Evolutionary conservation across 2,329 filamentous ascomycete species (phyloP), one percentile per base, ranked within the genome.

Genomic region (Botrytis byssoidea): DNA sequence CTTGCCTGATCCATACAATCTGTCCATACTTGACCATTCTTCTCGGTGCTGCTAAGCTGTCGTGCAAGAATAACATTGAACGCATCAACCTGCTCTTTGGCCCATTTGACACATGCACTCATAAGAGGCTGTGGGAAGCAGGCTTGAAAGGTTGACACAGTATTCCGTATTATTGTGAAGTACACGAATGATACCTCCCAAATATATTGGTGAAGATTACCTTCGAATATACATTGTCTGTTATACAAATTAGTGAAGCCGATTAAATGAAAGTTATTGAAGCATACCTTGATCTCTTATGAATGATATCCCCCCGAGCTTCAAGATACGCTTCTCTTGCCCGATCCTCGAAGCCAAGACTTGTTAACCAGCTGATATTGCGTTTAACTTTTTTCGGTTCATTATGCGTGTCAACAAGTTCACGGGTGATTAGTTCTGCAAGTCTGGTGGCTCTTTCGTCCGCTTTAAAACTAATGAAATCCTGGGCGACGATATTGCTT

Each of bases 21-120:
- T 71, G 88, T 88, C 93, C 94, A 98, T 1, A 93, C 88, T 63
- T 89, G 87, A 22, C 92, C 91, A n/a, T 88, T 90, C 68, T 86
- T 88, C 75, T 97, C 92, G 3, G 96, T 92, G 80, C 93, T 94
- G 83, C 94, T 97, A 75, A 99, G 85, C 83, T 98, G 96, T 74
- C 95, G 87, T 51, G 88, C 89, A 55, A 99, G 85, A 69, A 96
- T 90, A 64, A 87, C 87, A 79, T 98, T 98, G 85, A 98, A 98
- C 2, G 90, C 90, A 78, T 98, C 95, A 1, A 98, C 90, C 81
- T 97, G 91, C 78, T 96, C 92, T 83, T 98, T 98, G n/a, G 94
- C 95, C 96, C 96, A 99, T 81, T 95, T 97, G 79, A 99, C 95
- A 79, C 94, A 97, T 0, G 95, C 94, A 79, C 94, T 97, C 88